Base-by-base conservation (phyloP, 208 protist species). In the Endotrypanum monterogeii region DNA sequence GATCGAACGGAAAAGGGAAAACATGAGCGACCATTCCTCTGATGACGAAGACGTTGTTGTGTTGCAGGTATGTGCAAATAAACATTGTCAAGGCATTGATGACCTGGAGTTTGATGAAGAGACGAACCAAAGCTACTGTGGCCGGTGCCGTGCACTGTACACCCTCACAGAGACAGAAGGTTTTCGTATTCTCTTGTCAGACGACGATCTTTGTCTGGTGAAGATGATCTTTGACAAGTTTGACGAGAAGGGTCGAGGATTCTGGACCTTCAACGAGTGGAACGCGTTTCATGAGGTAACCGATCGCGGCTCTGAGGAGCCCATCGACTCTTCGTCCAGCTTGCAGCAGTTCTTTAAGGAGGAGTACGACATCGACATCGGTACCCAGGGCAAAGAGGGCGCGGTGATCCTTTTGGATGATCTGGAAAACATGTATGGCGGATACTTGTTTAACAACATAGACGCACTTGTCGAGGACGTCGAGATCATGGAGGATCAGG, bases 351-450 rank as follows among this genome's bases (percentile, higher is more conserved):
- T 91, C 62, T 96, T 96, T 57, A 63, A 72, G 46, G 88, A 93
- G n/a, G 89, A 96, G 74, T 96, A 88, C 61, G 91, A 94, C 63
- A 84, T 96, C 32, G 58, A 37, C 11, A 46, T 84, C 8, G 48
- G 60, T 41, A 7, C 79, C 79, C 44, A 75, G 5, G 69, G 68
- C 23, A 74, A n/a, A 3, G 71, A 71, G 23, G 73, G 76, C 60
- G 85, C 85, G 32, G 86, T 92, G 0, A 74, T 94, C 0, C 70
- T 51, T 1, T 25, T 82, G 12, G 48, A 70, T n/a, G 84, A 96
- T 48, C 66, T 96, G 32, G 89, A 92, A 48, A 84, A 93, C 71
- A 94, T 96, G 89, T 96, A 96, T 67, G 92, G 92, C 20, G 92
- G 92, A 0, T 96, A 92, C 65, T 18, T 87, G 32, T 96, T 83